Conservation (phyloP, 306 rosid genomes). For the Vigna hirtella region DNA sequence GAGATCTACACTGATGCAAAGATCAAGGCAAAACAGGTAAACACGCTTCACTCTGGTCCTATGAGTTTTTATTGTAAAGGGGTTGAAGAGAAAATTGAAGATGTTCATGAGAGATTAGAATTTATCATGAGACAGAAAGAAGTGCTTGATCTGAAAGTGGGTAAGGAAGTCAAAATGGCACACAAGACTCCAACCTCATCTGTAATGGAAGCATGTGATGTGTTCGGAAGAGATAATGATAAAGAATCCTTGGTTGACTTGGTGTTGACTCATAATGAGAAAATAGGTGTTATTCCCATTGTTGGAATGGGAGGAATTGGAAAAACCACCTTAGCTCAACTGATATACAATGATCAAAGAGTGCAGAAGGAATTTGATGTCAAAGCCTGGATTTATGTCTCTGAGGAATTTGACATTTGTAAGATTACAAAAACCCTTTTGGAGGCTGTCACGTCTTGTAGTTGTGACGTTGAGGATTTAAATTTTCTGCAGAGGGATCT, state of each 20-base stretch:
- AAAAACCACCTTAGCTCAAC: constrained; percentile 55
- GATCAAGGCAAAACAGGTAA: constrained; percentile 26
- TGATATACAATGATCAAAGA: constrained; percentile 54
- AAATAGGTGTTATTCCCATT: constrained; percentile 46
- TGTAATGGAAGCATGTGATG: constrained; percentile 40
- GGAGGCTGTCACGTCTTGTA: constrained; percentile 41
- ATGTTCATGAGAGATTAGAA: constrained; percentile 46
- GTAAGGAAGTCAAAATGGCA: constrained; percentile 26
- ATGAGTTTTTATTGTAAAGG: constrained; percentile 12
- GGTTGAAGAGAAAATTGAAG: constrained; percentile 34
- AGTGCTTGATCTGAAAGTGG: constrained; percentile 38
- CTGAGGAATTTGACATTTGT: constrained; percentile 51
- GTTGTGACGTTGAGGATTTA: constrained; percentile 34
- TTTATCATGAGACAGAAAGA: constrained; percentile 45
- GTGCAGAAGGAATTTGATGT: constrained; percentile 49
- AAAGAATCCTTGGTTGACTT: constrained; percentile 39
- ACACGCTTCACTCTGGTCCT: not conserved
- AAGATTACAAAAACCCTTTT: constrained; percentile 49
- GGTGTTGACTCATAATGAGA: constrained; percentile 34
- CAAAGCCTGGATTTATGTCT: constrained; percentile 59
- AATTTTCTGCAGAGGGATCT: constrained; percentile 49
- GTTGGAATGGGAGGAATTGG: constrained; percentile 65
- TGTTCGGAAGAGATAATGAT: constrained; percentile 56
- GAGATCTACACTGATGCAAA: constrained; percentile 43
- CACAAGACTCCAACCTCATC: constrained; percentile 42